Conservation (phyloP, 2,329 filamentous ascomycete genomes). For the Colletotrichum destructivum region DNA sequence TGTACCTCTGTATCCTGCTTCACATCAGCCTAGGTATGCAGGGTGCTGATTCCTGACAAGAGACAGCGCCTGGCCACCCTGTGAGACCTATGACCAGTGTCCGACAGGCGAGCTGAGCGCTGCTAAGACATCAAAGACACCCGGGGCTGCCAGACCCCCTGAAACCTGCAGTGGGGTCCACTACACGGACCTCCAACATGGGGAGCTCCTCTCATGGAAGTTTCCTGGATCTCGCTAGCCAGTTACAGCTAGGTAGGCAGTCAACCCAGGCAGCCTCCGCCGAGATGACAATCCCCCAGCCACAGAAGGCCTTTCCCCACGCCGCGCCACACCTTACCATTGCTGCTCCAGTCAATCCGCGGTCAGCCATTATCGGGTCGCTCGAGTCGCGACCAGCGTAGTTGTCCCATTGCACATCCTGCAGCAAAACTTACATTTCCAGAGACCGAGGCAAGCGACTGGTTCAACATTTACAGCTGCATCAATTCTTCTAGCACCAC, state of each 20-base stretch:
- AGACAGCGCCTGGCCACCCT: constrained; percentile 21
- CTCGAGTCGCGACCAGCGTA: constrained; percentile 11
- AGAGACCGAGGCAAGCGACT: not conserved
- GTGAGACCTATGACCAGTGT: constrained; percentile 24
- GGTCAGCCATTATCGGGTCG: constrained; percentile 9
- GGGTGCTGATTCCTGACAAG: constrained; percentile 20
- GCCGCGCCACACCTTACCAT: constrained; percentile 10
- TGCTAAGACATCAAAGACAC: constrained; percentile 25
- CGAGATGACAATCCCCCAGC: not conserved
- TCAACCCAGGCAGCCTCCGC: not conserved
- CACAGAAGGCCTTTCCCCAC: not conserved
- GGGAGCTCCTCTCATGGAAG: constrained; percentile 25
- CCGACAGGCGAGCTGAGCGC: constrained; percentile 16
- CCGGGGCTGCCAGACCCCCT: constrained; percentile 15
- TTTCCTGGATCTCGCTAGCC: constrained; percentile 6
- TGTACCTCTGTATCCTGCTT: constrained; percentile 5
- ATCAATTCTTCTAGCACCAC: not conserved
- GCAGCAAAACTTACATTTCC: constrained; percentile 18
- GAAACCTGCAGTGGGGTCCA: constrained; percentile 31
- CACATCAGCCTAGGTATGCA: constrained; percentile 26
- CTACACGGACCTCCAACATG: constrained; percentile 5
- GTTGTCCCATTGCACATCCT: constrained; percentile 28
- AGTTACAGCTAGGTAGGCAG: not conserved
- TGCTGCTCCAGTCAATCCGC: constrained; percentile 17
- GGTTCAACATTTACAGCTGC: not conserved